A percentile compares a stretch with the other conserved stretches of the same genome.
These are phyloP conservation scores for Starmerella scarabaei DNA, from an alignment of 805 yeast genomes.

Conservation along the genomic window DNA sequence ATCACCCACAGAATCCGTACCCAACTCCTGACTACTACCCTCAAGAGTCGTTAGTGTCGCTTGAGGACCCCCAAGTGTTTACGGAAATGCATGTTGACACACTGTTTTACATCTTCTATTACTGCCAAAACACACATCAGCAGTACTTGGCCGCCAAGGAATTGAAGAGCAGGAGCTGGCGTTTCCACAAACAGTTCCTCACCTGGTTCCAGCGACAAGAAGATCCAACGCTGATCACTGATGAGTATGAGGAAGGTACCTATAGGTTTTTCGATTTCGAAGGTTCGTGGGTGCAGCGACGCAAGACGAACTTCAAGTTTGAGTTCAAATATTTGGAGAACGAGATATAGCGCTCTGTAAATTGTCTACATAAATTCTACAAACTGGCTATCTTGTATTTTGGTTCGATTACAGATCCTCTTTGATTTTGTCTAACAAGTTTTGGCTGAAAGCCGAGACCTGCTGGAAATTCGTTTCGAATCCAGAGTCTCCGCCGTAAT, in stretches of 20 bases:
- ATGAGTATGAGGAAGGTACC: constrained; percentile 35
- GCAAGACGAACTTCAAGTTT: constrained; percentile 46
- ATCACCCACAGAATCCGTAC: constrained; percentile 68
- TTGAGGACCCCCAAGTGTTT: constrained; percentile 46
- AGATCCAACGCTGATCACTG: constrained; percentile 33
- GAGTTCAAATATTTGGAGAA: constrained; percentile 35
- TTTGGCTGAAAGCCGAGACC: constrained; percentile 58
- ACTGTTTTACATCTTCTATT: constrained; percentile 82
- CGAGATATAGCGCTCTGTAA: constrained; percentile 24
- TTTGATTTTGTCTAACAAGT: constrained; percentile 37
- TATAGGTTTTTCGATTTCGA: constrained; percentile 83
- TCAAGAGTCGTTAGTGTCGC: constrained; percentile 47
- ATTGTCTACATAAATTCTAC: background rate
- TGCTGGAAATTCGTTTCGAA: constrained; percentile 71
- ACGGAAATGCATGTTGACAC: constrained; percentile 75
- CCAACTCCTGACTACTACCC: constrained; percentile 89
- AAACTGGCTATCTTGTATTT: background rate
- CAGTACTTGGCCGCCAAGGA: constrained; percentile 74
- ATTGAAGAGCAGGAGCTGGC: constrained; percentile 70
- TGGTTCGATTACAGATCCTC: background rate
- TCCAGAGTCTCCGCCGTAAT: constrained; percentile 77
- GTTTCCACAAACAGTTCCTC: constrained; percentile 52
- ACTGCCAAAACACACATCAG: constrained; percentile 58
- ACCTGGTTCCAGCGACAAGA: constrained; percentile 74
- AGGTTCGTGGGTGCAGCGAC: constrained; percentile 50